phyloP scores from a whole-genome alignment of 768 basidiomycete genomes.

The Psilocybe tampanensis region DNA sequence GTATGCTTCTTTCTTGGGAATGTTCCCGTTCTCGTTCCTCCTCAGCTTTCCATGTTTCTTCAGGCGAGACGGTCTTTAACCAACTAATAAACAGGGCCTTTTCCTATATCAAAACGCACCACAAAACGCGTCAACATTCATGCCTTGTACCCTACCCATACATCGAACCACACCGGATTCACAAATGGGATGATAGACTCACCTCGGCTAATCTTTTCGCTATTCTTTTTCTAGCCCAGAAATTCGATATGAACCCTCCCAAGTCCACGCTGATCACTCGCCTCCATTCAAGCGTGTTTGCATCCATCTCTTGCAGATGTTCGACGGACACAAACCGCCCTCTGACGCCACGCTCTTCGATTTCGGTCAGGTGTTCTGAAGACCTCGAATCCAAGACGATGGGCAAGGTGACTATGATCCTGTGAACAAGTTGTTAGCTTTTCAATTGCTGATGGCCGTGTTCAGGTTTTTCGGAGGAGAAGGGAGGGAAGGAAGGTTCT shows the following conservation, averaged over 20 bases:
- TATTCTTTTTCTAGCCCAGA: constrained; percentile 48
- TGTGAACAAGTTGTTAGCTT: constrained; percentile 11
- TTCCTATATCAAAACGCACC: constrained; percentile 8
- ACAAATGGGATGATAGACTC: constrained; percentile 6
- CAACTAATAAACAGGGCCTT: constrained; percentile 14
- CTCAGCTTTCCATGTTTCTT: background rate
- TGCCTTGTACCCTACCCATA: background rate
- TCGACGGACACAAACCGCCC: constrained; percentile 61
- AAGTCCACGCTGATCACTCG: constrained; percentile 61
- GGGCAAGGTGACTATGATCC: constrained; percentile 51
- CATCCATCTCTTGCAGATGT: constrained; percentile 50
- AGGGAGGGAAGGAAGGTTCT: background rate
- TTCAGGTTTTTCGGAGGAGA: background rate
- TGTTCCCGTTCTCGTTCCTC: background rate
- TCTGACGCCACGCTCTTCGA: constrained; percentile 56
- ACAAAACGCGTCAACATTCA: background rate
- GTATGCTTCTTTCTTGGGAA: background rate
- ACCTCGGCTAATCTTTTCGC: constrained; percentile 54
- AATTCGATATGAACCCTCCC: constrained; percentile 56
- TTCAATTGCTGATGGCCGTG: background rate
- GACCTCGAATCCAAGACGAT: constrained; percentile 47
- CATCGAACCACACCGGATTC: too few relatives aligned
- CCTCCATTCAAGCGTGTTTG: constrained; percentile 60
- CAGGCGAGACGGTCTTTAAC: constrained; percentile 10
- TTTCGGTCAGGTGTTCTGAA: constrained; percentile 46